Percentiles rank a stretch among this genome's conserved stretches.
Evolutionary conservation across 768 basidiomycete genomes (phyloP).

Genomic region (Pleurotus eryngii): DNA sequence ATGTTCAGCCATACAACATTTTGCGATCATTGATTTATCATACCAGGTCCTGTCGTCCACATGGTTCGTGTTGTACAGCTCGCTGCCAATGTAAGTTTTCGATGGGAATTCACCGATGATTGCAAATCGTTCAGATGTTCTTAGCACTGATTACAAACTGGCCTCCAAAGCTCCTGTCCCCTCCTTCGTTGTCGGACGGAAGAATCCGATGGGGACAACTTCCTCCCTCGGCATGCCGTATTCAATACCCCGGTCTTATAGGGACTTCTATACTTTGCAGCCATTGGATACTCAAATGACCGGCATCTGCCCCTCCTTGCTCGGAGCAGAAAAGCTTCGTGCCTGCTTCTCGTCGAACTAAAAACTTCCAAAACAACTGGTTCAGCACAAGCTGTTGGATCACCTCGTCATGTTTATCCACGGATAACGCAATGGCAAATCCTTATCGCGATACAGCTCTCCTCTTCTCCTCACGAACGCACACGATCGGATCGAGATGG

Average conservation of each 20-base stretch:
- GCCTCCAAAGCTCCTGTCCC: too few relatives aligned
- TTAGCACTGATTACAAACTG: too few relatives aligned
- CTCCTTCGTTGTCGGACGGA: background rate
- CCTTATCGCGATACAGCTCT: constrained; percentile 1
- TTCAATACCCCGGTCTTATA: background rate
- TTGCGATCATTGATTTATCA: too few relatives aligned
- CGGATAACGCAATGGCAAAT: background rate
- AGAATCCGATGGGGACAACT: background rate
- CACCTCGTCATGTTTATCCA: background rate
- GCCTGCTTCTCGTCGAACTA: background rate
- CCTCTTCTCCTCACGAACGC: background rate
- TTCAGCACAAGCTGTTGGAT: background rate
- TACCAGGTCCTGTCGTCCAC: too few relatives aligned
- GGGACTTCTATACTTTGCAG: background rate
- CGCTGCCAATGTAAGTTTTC: too few relatives aligned
- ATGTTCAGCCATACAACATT: too few relatives aligned
- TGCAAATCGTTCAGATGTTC: too few relatives aligned
- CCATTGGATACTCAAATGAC: background rate
- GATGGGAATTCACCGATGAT: too few relatives aligned
- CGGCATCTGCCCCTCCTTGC: background rate
- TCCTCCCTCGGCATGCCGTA: background rate
- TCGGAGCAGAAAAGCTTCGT: background rate
- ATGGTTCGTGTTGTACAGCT: too few relatives aligned
- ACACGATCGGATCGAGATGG: constrained; percentile 5
- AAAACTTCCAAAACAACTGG: background rate